Percentiles rank a stretch among this genome's conserved stretches.
Conservation (phyloP, 148 eudicot species). For the Pouteria glomerata region DNA sequence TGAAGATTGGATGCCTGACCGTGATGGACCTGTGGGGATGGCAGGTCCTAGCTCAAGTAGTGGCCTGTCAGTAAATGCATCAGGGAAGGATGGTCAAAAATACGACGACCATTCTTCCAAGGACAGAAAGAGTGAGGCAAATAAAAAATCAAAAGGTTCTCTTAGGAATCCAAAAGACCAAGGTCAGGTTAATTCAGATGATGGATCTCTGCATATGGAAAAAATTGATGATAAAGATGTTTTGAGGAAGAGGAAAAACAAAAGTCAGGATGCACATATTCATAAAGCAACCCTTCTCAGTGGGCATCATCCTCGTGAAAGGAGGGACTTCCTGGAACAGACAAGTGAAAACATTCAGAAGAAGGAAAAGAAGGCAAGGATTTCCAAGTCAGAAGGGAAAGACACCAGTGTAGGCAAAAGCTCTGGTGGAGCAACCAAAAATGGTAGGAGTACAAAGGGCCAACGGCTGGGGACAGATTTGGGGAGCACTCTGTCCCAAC, state of each 20-base stretch:
- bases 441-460: constrained; percentile 32
- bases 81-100: constrained; percentile 36
- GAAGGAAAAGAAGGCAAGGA: constrained; percentile 61
- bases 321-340: constrained; percentile 29
- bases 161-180: constrained; percentile 22
- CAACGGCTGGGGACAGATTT: constrained; percentile 21
- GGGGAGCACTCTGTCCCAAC: constrained; percentile 14
- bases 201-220: constrained; percentile 23
- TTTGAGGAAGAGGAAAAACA: constrained; percentile 62
- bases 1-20: constrained; percentile 33
- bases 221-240: constrained; percentile 32
- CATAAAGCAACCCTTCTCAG: constrained; percentile 13
- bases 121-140: constrained; percentile 30
- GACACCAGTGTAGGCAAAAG: constrained; percentile 42
- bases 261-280: constrained; percentile 22
- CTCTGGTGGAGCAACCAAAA: constrained; percentile 42
- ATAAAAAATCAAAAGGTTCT: constrained; percentile 18
- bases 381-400: constrained; percentile 55
- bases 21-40: constrained; percentile 33
- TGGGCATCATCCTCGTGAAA: constrained; percentile 10
- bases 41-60: constrained; percentile 35
- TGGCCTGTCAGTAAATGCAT: constrained; percentile 30
- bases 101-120: constrained; percentile 28
- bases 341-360: constrained; percentile 37
- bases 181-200: constrained; percentile 27